Evolutionary conservation across 2,329 filamentous ascomycete genomes (phyloP).

Genomic region (Trichoderma sp.): DNA sequence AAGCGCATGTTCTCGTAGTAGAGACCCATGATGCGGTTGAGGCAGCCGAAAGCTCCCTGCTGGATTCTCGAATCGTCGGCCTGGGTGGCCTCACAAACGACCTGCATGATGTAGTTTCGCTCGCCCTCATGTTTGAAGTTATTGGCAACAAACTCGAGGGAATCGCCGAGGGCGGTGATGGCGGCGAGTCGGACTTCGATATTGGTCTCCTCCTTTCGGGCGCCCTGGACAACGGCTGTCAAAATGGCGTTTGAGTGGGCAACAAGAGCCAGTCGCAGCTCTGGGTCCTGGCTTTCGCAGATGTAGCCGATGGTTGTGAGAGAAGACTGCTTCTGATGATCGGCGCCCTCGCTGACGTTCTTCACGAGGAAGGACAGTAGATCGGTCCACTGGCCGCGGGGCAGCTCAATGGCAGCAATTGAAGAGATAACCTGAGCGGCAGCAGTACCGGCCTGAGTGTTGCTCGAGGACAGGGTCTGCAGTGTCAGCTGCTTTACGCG

Average conservation of each 20-base stretch:
- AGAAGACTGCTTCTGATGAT: constrained; percentile 91
- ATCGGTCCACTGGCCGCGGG: constrained; percentile 89
- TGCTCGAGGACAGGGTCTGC: constrained; percentile 79
- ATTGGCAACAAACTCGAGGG: constrained; percentile 93
- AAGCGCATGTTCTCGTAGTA: constrained; percentile 99
- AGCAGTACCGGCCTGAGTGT: constrained; percentile 82
- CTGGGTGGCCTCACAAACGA: constrained; percentile 98
- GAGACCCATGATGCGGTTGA: constrained; percentile 97
- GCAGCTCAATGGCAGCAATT: constrained; percentile 92
- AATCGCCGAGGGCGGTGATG: constrained; percentile 92
- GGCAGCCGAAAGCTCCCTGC: constrained; percentile 92
- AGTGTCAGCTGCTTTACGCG: constrained; percentile 90
- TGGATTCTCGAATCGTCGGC: constrained; percentile 89
- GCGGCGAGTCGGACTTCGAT: constrained; percentile 87
- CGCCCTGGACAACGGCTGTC: constrained; percentile 95
- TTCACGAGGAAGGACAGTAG: constrained; percentile 87
- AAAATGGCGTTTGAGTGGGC: constrained; percentile 96
- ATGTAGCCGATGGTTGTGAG: constrained; percentile 97
- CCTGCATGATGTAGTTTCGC: constrained; percentile 99
- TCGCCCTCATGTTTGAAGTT: constrained; percentile 99
- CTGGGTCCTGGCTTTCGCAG: constrained; percentile 90
- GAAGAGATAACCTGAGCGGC: constrained; percentile 94
- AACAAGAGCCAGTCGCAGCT: constrained; percentile 78
- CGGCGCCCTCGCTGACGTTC: constrained; percentile 84
- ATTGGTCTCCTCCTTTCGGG: constrained; percentile 94